These are phyloP conservation scores for Ramaria sp. DNA, from an alignment of 768 basidiomycete genomes.

Conservation along the genomic window DNA sequence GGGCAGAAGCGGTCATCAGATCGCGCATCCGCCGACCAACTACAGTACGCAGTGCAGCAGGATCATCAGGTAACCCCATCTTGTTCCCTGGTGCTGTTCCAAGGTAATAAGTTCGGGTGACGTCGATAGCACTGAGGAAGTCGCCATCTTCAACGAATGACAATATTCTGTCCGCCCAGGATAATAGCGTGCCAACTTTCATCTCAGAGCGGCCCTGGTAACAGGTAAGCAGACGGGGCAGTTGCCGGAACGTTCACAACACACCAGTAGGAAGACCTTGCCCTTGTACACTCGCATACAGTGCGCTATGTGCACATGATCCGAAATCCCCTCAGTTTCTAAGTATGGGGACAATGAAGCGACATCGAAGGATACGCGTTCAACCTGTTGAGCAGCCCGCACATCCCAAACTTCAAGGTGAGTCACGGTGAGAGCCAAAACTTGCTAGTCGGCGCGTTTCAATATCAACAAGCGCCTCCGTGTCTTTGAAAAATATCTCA, in stretches of 20 bases:
- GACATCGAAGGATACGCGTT: slow-evolving; percentile 48
- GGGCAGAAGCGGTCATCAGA: slow-evolving; percentile 78
- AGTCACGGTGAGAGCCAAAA: slow-evolving; percentile 46
- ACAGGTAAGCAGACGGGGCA: slow-evolving; percentile 6
- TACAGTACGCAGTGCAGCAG: slow-evolving; percentile 42
- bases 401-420: slow-evolving; percentile 66
- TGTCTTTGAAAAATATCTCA: slow-evolving; percentile 37
- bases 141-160: slow-evolving; percentile 75
- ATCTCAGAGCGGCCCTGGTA: slow-evolving; percentile 54
- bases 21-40: slow-evolving; percentile 71
- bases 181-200: slow-evolving; percentile 74
- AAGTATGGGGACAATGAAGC: slow-evolving; percentile 27
- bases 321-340: not conserved
- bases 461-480: not conserved
- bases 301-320: slow-evolving; percentile 34
- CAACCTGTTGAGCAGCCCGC: slow-evolving; percentile 43
- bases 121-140: slow-evolving; percentile 83
- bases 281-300: slow-evolving; percentile 80
- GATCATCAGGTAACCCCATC: slow-evolving; percentile 71
- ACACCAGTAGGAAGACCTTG: slow-evolving; percentile 82
- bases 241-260: slow-evolving; percentile 18
- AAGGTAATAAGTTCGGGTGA: slow-evolving; percentile 72
- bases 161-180: slow-evolving; percentile 92
- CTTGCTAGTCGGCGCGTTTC: slow-evolving; percentile 39
- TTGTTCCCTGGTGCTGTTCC: slow-evolving; percentile 76